phyloP scores from a whole-genome alignment of 495 filamentous ascomycete genomes.

The Cercophora newfieldiana region DNA sequence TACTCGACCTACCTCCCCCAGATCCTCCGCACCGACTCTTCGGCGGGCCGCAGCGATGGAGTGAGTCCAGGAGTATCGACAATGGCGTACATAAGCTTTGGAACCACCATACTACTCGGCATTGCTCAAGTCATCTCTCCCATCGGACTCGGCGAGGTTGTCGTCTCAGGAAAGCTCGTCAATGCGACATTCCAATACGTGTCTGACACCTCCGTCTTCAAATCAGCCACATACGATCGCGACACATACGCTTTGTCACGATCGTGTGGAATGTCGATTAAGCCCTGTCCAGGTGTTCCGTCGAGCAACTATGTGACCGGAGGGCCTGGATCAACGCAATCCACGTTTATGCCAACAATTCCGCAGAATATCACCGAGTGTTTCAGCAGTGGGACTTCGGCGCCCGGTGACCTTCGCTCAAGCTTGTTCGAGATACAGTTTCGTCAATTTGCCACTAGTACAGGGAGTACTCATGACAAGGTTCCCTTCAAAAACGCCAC shows the following conservation, averaged over 20 bases:
- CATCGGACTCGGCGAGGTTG: not conserved
- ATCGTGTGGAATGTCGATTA: not conserved
- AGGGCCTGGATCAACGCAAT: not conserved
- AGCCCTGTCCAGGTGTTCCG: not conserved
- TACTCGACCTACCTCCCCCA: constrained; percentile 1
- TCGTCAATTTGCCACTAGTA: not conserved
- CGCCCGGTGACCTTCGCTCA: not conserved
- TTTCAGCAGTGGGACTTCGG: not conserved
- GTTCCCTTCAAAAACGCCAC: not conserved
- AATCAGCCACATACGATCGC: not conserved
- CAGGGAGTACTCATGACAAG: not conserved
- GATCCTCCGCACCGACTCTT: not conserved
- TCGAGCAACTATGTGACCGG: too few relatives aligned
- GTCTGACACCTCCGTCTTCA: not conserved
- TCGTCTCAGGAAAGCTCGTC: not conserved
- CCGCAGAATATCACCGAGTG: constrained; percentile 9
- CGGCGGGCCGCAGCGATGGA: not conserved
- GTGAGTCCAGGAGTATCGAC: not conserved
- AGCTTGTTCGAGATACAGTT: constrained; percentile 10
- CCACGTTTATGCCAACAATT: not conserved
- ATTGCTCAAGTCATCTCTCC: not conserved
- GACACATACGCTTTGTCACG: not conserved
- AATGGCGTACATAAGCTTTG: not conserved
- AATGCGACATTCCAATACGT: constrained; percentile 4
- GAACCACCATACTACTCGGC: not conserved